phyloP scores from a whole-genome alignment of 306 rosid species.

The Rosa chinensis region DNA sequence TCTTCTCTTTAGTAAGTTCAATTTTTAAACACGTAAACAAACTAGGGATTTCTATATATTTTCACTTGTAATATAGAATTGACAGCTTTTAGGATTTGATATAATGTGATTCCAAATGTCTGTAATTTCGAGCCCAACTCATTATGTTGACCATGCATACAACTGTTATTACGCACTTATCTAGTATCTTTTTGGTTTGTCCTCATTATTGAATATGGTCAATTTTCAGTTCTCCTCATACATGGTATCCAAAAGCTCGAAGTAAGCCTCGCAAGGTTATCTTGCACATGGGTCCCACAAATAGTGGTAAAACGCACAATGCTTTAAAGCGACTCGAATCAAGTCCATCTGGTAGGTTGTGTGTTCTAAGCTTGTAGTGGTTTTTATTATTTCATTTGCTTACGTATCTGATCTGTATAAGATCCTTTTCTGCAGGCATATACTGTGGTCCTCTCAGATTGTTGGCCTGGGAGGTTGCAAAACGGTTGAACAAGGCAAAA shows the following conservation, averaged over 20 bases:
- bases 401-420: constrained; percentile 6
- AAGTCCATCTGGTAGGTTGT: constrained; percentile 75
- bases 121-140: background rate
- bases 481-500: constrained; percentile 86
- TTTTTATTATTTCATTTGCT: background rate
- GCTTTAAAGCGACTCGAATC: constrained; percentile 80
- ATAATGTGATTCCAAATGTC: background rate
- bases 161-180: background rate
- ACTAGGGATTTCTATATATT: too few species aligned
- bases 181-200: background rate
- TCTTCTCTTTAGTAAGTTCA: background rate
- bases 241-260: constrained; percentile 93
- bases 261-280: constrained; percentile 69
- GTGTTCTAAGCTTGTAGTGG: background rate
- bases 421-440: constrained; percentile 54
- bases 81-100: background rate
- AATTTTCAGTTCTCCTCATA: constrained; percentile 70
- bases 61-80: background rate
- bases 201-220: constrained; percentile 2
- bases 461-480: constrained; percentile 96
- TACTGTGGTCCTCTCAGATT: constrained; percentile 97
- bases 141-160: background rate
- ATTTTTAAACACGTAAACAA: too few species aligned
- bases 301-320: constrained; percentile 91
- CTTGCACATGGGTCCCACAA: constrained; percentile 96